Base-by-base conservation (phyloP, 441 rosid species). In the Arabidopsis hybrid region DNA sequence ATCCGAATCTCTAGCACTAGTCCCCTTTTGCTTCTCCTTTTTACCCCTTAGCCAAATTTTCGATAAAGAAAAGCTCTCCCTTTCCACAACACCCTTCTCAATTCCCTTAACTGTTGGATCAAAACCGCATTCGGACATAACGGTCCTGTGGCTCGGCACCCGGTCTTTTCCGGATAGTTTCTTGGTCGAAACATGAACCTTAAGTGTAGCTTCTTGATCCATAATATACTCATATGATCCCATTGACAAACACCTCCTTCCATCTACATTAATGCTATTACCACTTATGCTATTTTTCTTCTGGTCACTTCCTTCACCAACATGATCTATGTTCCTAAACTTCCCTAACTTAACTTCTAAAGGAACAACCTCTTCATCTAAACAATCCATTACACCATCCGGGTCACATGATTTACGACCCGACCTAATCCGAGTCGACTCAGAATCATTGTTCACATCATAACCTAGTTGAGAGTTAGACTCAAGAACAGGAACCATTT, bases 191-290 rank as follows among this genome's bases (percentile, higher is more conserved):
- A 91, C 81, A 1, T 92, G 92, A 12, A 58, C 79, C 78, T 85
- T 82, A 49, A 86, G 93, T 43, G 87, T 89, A 42, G 91, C 85
- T 77, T 88, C 94, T 68, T 89, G 92, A 64, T 91, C 96, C 93
- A 93, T 80, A 42, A 91, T 87, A 59, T 91, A 93, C 86, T 88
- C 94, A 71, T 85, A 93, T 3, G 94, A 89, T n/a, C 97, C 98
- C 98, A 93, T 91, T 3, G 98, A 93, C 59, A 83, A 87, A 74
- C 98, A 93, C 67, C 97, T 89, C 64, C 97, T 84, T 0, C 67
- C 80, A 76, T 87, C 90, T 17, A 83, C 75, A 59, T 70, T 83
- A 26, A 26, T 26, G 7, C 73, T 82, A 71, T 63, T 80, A 62
- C 80, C 71, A 55, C 82, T 81, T 49, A 81, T 56, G 29, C 16